phyloP scores from a whole-genome alignment of 2,329 filamentous ascomycete genomes.

The Amphichorda felina region DNA sequence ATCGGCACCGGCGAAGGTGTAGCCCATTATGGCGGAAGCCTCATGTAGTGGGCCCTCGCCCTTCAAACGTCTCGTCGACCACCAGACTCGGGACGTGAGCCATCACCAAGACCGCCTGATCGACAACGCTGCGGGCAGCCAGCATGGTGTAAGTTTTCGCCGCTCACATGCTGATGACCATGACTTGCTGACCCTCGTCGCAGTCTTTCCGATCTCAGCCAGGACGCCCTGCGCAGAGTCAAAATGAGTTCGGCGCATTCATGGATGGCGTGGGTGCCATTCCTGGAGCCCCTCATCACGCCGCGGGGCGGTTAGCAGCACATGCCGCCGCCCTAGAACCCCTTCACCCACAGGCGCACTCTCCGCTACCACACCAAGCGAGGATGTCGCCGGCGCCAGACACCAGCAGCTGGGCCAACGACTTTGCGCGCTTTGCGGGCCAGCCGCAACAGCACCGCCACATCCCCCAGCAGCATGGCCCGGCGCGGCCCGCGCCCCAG shows the following conservation, averaged over 20 bases:
- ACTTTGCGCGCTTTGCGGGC: slow-evolving; percentile 20
- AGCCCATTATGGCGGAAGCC: slow-evolving; percentile 23
- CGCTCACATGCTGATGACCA: slow-evolving; percentile 1
- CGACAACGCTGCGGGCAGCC: slow-evolving; percentile 13
- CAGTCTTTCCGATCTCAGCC: slow-evolving; percentile 22
- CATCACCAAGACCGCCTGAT: slow-evolving; percentile 27
- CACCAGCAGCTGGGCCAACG: slow-evolving; percentile 21
- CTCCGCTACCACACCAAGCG: slow-evolving; percentile 10
- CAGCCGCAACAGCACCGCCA: slow-evolving; percentile 10
- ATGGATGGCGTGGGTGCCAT: slow-evolving; percentile 15
- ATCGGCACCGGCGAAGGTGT: background rate
- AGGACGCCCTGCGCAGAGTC: slow-evolving; percentile 12
- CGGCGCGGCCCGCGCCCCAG: slow-evolving; percentile 9
- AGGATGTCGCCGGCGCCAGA: slow-evolving; percentile 11
- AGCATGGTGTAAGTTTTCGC: slow-evolving; percentile 16
- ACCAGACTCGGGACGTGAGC: slow-evolving; percentile 27
- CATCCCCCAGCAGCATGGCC: slow-evolving; percentile 9
- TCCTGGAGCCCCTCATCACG: slow-evolving; percentile 17
- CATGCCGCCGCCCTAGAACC: slow-evolving; percentile 20
- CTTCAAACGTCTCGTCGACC: slow-evolving; percentile 29
- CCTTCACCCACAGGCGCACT: slow-evolving; percentile 9
- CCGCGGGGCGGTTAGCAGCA: slow-evolving; percentile 19
- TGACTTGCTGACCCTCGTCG: background rate
- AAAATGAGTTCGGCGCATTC: slow-evolving; percentile 22
- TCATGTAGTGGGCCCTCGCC: slow-evolving; percentile 29